Evolutionary conservation across 176 grass and related monocot species (phyloP).

Genomic region (Puccinellia tenuiflora): DNA sequence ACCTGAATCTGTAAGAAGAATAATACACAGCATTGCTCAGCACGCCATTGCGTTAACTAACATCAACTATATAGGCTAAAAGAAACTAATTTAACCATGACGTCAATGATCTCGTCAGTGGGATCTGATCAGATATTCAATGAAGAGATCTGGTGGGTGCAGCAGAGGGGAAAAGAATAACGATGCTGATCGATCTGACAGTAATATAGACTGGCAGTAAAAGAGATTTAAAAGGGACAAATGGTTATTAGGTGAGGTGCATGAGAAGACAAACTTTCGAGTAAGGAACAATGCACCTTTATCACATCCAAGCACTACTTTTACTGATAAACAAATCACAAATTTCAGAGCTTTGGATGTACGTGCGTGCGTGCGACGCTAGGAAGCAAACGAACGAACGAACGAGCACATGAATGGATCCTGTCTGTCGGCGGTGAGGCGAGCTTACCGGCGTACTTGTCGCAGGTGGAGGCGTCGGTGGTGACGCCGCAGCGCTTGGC

Average conservation of each 20-base stretch:
- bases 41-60: not conserved
- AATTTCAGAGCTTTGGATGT: not conserved
- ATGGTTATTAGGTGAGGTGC: not conserved
- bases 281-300: not conserved
- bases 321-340: not conserved
- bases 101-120: not conserved
- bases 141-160: not conserved
- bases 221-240: not conserved
- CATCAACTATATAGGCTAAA: too few species aligned
- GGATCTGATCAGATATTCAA: not conserved
- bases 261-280: conserved; percentile 9
- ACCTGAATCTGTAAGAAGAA: conserved; percentile 10
- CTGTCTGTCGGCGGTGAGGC: not conserved
- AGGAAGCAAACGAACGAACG: not conserved
- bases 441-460: conserved; percentile 21
- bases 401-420: not conserved
- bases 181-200: not conserved
- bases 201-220: not conserved
- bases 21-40: not conserved
- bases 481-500: conserved; percentile 59
- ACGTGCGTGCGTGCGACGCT: not conserved
- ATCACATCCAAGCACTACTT: not conserved
- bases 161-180: not conserved
- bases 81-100: not conserved
- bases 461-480: conserved; percentile 41